A percentile compares a stretch with the other conserved stretches of the same genome.
phyloP scores from a whole-genome alignment of 495 filamentous ascomycete genomes.

The Podospora conica region DNA sequence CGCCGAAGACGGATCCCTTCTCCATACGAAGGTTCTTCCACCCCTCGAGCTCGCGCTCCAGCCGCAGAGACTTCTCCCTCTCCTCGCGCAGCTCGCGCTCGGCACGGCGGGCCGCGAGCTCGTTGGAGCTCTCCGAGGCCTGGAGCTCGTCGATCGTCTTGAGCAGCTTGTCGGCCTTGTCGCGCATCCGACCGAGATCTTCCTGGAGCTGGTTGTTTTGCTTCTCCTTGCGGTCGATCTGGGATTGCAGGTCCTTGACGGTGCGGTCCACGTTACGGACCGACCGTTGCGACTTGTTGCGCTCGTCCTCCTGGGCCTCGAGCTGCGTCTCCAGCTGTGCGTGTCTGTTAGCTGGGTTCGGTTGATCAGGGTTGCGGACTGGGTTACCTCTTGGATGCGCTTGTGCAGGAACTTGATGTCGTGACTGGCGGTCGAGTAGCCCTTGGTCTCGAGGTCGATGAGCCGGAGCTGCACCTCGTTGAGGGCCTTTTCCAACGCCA shows the following conservation, averaged over 20 bases:
- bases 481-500: slow-evolving; percentile 77
- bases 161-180: slow-evolving; percentile 84
- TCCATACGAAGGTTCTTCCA: slow-evolving; percentile 74
- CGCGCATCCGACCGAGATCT: slow-evolving; percentile 74
- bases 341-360: slow-evolving; percentile 22
- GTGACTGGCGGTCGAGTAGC: slow-evolving; percentile 86
- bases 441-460: slow-evolving; percentile 94
- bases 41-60: slow-evolving; percentile 84
- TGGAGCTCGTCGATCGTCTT: slow-evolving; percentile 91
- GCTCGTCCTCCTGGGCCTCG: slow-evolving; percentile 73
- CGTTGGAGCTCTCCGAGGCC: slow-evolving; percentile 69
- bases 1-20: slow-evolving; percentile 31
- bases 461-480: slow-evolving; percentile 88
- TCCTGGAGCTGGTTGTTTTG: slow-evolving; percentile 69
- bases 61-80: slow-evolving; percentile 68
- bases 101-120: slow-evolving; percentile 71
- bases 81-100: slow-evolving; percentile 90
- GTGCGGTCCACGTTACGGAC: slow-evolving; percentile 91
- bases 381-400: slow-evolving; percentile 85
- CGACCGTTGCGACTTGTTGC: slow-evolving; percentile 72
- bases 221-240: slow-evolving; percentile 90
- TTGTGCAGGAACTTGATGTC: slow-evolving; percentile 94
- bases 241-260: slow-evolving; percentile 85
- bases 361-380: not conserved
- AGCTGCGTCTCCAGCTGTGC: slow-evolving; percentile 82